Evolutionary conservation across 176 grass and related monocot genomes (phyloP).

Genomic region (Oryza longistaminata): DNA sequence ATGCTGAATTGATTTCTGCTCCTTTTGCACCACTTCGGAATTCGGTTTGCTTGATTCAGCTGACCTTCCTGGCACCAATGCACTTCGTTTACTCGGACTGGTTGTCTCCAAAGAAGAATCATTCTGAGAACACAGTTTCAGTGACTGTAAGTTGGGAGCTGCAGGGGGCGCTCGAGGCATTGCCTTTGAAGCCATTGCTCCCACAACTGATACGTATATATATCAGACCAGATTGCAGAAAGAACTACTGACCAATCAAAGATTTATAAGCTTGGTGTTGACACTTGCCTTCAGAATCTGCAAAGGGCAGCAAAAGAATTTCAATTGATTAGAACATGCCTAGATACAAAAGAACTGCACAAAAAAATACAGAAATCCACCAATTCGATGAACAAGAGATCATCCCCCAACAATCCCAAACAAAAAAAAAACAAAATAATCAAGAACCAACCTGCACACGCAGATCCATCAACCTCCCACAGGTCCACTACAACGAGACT

Average conservation of each 20-base stretch:
- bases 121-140: slow-evolving; percentile 24
- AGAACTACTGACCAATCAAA: slow-evolving; percentile 6
- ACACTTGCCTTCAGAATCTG: slow-evolving; percentile 34
- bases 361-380: not conserved
- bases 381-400: slow-evolving; percentile 2
- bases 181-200: slow-evolving; percentile 52
- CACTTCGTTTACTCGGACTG: not conserved
- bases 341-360: slow-evolving; percentile 9
- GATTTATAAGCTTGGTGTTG: slow-evolving; percentile 7
- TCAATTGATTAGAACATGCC: not conserved
- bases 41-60: slow-evolving; percentile 28
- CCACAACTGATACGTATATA: not conserved
- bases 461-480: slow-evolving; percentile 13
- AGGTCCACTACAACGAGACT: not conserved
- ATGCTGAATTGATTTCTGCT: slow-evolving; percentile 33
- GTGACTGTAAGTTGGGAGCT: not conserved
- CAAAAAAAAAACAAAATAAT: slow-evolving; percentile 16
- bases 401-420: slow-evolving; percentile 1
- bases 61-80: slow-evolving; percentile 22
- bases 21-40: slow-evolving; percentile 5
- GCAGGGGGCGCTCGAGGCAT: slow-evolving; percentile 27
- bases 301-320: not conserved
- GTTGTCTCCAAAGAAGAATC: slow-evolving; percentile 40
- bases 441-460: slow-evolving; percentile 3
- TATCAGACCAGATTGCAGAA: not conserved